Evolutionary conservation across 148 eudicot species (phyloP), one percentile per base, ranked within the genome.

Genomic region (Cornus florida): DNA sequence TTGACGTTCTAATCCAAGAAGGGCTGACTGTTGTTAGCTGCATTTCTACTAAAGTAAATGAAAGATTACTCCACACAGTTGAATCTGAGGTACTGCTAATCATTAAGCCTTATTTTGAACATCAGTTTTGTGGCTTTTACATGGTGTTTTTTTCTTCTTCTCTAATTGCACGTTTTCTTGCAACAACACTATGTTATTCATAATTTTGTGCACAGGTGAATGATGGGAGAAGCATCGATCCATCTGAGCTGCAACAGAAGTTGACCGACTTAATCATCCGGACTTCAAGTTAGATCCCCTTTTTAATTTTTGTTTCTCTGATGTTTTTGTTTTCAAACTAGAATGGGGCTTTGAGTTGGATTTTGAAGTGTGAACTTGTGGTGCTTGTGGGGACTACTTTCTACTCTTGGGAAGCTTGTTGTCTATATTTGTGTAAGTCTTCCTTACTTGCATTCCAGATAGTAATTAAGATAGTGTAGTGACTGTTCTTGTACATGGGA

Each of bases 11-110:
- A 33, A n/a, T 68, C 38, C 59, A 38, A 22, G 81, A 83, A 82
- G 81, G 84, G 38, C 66, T 86, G 12, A 46, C 59, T 65, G 73
- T 83, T 43, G 23, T 73, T 17, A 81, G 68, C 69, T 83, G 77
- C 69, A 60, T 86, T 83, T 72, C 82, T 11, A 19, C 78, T 10
- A 57, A 33, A 59, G 48, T 62, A 23, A 72, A 53, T 50, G 75
- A 75, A 33, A 68, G 69, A 59, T 12, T 85, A 60, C n/a, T 82
- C 38, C 84, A 79, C 64, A 75, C 71, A 14, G 71, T 85, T 38
- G 78, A 68, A 64, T 48, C 72, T 41, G 75, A 82, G 87, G 87
- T 85, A 43, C 48, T 35, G 38, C 38, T 35, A 35, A 35, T 35
- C 38, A 35, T 35, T 35, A 35, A 35, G 38, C 38, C 38, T 43